Base-by-base conservation (phyloP, 2,329 filamentous ascomycete genomes). In the Emydomyces testavorans region DNA sequence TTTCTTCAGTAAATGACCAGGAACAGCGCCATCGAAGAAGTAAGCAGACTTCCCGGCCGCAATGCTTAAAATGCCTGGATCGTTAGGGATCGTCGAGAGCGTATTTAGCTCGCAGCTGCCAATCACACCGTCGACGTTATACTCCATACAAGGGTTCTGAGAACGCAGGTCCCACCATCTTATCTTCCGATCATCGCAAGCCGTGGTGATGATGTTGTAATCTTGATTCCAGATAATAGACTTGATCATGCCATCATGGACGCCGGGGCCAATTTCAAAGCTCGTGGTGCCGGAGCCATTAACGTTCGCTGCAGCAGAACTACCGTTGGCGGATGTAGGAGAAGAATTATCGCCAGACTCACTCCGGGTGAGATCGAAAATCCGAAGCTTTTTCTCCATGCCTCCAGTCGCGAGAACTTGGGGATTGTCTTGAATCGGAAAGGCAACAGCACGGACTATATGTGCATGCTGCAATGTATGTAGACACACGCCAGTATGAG, bases 11-110 rank as follows among this genome's bases (percentile, higher is more conserved):
- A 83, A 62, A 36, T 71, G 69, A 3, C 75, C 85, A 6, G 86
- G 85, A 50, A 76, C 74, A 10, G 71, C 66, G 13, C 86, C 87
- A 47, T 88, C 81, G 75, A 92, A 95, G 61, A 98, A 93, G 68
- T 93, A 94, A 6, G 89, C 84, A 34, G 80, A 85, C 65, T 94
- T 94, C 46, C 92, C 92, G n/a, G 92, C 89, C 2, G 92, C 86
- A 15, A 96, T 88, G 35, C 85, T 86, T 53, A 98, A 70, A 11
- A 94, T 80, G 2, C 85, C 85, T 3, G 78, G 76, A 51, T 78
- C 75, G 34, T 78, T 76, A 49, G 76, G 71, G 21, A 73, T 67
- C 1, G 75, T 72, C 1, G 82, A 72, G 5, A 86, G 71, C 13
- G 77, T 75, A 46, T 85, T 90, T 57, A 96, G 78, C 66, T 98